Conservation (phyloP, 2,329 filamentous ascomycete genomes). For the Aureobasidium vineae region DNA sequence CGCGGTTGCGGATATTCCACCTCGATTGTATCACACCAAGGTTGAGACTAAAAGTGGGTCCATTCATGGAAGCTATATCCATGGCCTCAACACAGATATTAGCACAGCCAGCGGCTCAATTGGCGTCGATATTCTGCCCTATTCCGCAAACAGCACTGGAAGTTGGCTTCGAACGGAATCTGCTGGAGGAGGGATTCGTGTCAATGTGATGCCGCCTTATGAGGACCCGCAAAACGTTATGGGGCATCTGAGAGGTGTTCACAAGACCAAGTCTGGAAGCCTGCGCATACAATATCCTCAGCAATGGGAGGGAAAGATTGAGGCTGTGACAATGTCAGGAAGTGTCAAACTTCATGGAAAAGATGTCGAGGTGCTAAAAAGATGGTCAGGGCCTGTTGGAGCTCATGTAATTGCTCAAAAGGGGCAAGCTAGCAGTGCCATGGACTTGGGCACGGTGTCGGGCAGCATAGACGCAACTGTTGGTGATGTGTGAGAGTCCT, state of each 20-base stretch:
- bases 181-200: conserved; percentile 38
- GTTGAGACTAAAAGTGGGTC: conserved; percentile 42
- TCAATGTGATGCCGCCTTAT: conserved; percentile 40
- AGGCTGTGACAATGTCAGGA: conserved; percentile 41
- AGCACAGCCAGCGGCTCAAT: conserved; percentile 42
- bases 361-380: conserved; percentile 38
- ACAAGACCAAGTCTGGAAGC: conserved; percentile 40
- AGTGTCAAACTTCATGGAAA: conserved; percentile 42
- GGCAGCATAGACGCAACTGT: conserved; percentile 33
- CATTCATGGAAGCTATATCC: conserved; percentile 43
- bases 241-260: conserved; percentile 37
- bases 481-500: conserved; percentile 29
- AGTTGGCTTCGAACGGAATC: conserved; percentile 40
- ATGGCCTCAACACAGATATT: conserved; percentile 42
- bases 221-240: conserved; percentile 33
- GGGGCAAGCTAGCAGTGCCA: conserved; percentile 38
- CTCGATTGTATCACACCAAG: conserved; percentile 44
- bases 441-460: conserved; percentile 38
- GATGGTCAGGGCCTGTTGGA: conserved; percentile 34
- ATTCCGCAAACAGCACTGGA: conserved; percentile 31
- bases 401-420: conserved; percentile 43
- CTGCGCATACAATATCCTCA: conserved; percentile 43
- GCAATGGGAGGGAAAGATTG: conserved; percentile 45
- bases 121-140: conserved; percentile 42
- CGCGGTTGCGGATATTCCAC: conserved; percentile 36